Evolutionary conservation across 2,329 filamentous ascomycete genomes (phyloP).

Genomic region (Arachnopeziza araneosa): DNA sequence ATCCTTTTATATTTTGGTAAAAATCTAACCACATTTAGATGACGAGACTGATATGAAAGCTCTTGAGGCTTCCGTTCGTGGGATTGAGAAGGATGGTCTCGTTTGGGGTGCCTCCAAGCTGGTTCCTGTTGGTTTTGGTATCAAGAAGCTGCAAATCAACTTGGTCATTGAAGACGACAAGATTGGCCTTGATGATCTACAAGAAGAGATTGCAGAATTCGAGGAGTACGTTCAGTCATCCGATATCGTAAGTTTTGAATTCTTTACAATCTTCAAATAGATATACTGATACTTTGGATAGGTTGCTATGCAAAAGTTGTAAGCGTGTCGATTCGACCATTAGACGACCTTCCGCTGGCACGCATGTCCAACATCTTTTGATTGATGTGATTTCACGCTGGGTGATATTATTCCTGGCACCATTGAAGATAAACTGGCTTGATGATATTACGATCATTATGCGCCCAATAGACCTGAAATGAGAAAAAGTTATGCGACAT

Average conservation of each 20-base stretch:
- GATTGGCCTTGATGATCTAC: constrained; percentile 79
- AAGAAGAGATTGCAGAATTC: constrained; percentile 76
- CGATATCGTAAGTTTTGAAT: constrained; percentile 57
- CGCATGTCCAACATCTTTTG: constrained; percentile 17
- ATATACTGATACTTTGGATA: constrained; percentile 22
- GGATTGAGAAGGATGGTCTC: constrained; percentile 87
- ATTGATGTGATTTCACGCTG: constrained; percentile 22
- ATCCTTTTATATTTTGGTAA: neutral
- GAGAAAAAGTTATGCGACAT: constrained; percentile 10
- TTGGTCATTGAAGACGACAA: constrained; percentile 97
- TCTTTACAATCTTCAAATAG: constrained; percentile 11
- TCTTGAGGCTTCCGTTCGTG: constrained; percentile 74
- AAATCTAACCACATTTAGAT: constrained; percentile 44
- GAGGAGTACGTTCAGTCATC: constrained; percentile 97
- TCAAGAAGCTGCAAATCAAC: constrained; percentile 99
- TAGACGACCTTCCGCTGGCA: neutral
- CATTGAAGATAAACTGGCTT: constrained; percentile 18
- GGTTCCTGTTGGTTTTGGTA: constrained; percentile 88
- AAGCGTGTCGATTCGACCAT: constrained; percentile 37
- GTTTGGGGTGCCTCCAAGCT: constrained; percentile 93
- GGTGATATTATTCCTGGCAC: constrained; percentile 14
- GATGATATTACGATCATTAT: constrained; percentile 29
- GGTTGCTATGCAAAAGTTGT: constrained; percentile 88
- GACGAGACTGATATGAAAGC: constrained; percentile 89
- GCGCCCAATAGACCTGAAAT: constrained; percentile 24